Evolutionary conservation across 202 grass and related monocot genomes (phyloP), one percentile per base, ranked within the genome.

Genomic region (Dendrocalamus latiflorus): DNA sequence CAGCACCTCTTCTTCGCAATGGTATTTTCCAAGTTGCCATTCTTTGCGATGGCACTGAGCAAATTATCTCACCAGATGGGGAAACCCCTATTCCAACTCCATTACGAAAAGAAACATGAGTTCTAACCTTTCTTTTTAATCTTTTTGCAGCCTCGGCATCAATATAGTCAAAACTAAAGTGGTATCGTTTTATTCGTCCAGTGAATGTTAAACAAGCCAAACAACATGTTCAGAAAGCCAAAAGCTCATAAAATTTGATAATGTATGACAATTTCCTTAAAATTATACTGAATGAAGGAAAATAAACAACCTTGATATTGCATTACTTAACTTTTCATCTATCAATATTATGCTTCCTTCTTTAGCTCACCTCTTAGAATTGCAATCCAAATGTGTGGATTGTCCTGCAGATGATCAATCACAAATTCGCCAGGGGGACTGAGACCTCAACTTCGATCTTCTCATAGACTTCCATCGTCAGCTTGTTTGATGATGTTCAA

Each of bases 341-440:
- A 34, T n/a, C 14, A 38, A 3, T 65, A 36, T 57, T 16, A 16
- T 0, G 26, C 53, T 54, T 45, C 9, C 12, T 37, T 10, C 6
- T 77, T 83, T 14, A 71, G 9, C 34, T 54, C 18, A 51, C 30
- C 3, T 72, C 13, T 49, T 74, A 37, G 5, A 81, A 60, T 42
- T 66, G 11, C 24, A 39, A 15, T 48, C 38, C 30, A 57, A 54
- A 41, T 69, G 9, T 77, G 54, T 18, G 37, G 33, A 1, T 38
- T 74, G 24, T 38, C 0, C 11, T 86, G 61, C 79, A 90, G 79
- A 56, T 75, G 70, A 28, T 51, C 15, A 79, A 68, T 64, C 9
- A 64, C 22, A 64, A 6, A 71, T 74, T 44, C 50, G 25, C 53
- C 51, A 62, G 10, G 15, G 51, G 44, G 0, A n/a, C 1, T 62